Conservation (phyloP, 441 rosid genomes). For the Syzygium malaccense region DNA sequence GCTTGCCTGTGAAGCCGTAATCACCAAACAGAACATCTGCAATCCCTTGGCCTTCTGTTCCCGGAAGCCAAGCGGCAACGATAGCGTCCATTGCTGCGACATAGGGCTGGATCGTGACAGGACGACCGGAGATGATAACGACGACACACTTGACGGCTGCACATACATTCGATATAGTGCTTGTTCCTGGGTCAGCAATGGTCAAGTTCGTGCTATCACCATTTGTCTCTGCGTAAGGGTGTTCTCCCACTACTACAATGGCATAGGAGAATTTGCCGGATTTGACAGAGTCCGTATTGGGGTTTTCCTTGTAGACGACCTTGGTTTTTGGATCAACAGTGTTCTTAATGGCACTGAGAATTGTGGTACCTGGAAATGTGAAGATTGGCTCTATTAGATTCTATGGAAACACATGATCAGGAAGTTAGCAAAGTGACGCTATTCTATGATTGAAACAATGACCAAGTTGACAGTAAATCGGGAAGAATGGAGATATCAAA, state of each 20-base stretch:
- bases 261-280: constrained; percentile 38
- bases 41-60: constrained; percentile 64
- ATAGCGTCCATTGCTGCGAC: constrained; percentile 30
- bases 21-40: constrained; percentile 65
- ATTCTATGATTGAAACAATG: neutral
- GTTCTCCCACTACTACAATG: constrained; percentile 61
- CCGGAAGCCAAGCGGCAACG: constrained; percentile 70
- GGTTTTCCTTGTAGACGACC: constrained; percentile 39
- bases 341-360: constrained; percentile 40
- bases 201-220: constrained; percentile 55
- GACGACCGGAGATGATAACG: constrained; percentile 47
- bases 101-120: constrained; percentile 45
- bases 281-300: constrained; percentile 29
- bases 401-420: neutral
- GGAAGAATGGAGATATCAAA: neutral
- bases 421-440: neutral
- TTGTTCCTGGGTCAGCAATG: constrained; percentile 41
- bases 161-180: constrained; percentile 42
- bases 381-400: neutral
- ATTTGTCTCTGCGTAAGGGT: constrained; percentile 45
- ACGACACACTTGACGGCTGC: constrained; percentile 45
- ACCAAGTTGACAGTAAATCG: neutral
- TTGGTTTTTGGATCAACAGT: constrained; percentile 34
- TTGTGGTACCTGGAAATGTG: constrained; percentile 44
- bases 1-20: constrained; percentile 57